Conservation (phyloP, 768 basidiomycete genomes). For the Lentinula detonsa region DNA sequence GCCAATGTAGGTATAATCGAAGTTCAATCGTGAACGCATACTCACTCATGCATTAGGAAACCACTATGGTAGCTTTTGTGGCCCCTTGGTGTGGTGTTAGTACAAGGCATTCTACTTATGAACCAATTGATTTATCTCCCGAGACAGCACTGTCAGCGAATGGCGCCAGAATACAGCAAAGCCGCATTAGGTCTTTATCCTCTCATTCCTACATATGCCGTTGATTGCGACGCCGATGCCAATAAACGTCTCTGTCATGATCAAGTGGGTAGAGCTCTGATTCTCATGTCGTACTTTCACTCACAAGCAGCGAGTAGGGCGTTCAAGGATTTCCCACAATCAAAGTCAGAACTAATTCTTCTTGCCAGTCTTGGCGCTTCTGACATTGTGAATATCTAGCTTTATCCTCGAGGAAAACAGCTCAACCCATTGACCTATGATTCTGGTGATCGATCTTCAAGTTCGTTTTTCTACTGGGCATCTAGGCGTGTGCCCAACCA, state of each 20-base stretch:
- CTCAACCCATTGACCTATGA: conserved; percentile 62
- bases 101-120: conserved; percentile 2
- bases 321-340: conserved; percentile 92
- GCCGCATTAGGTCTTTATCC: conserved; percentile 77
- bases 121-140: not conserved
- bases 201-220: conserved; percentile 81
- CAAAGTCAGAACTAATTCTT: conserved; percentile 43
- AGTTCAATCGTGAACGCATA: not conserved
- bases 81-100: conserved; percentile 93
- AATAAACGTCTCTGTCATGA: conserved; percentile 83
- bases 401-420: conserved; percentile 74
- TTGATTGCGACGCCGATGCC: conserved; percentile 83
- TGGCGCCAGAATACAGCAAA: conserved; percentile 82
- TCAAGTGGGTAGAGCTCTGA: conserved; percentile 37
- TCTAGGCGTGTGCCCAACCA: conserved; percentile 68
- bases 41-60: conserved; percentile 38
- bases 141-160: conserved; percentile 71
- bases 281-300: not conserved
- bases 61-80: conserved; percentile 81
- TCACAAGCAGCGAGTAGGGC: conserved; percentile 28
- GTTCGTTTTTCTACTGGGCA: conserved; percentile 71
- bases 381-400: conserved; percentile 26
- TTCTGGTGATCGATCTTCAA: conserved; percentile 62
- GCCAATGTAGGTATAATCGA: conserved; percentile 50
- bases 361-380: not conserved